Evolutionary conservation across 192 early-diverging fungal species (phyloP).

Genomic region (Pecoramyces ruminantium): DNA sequence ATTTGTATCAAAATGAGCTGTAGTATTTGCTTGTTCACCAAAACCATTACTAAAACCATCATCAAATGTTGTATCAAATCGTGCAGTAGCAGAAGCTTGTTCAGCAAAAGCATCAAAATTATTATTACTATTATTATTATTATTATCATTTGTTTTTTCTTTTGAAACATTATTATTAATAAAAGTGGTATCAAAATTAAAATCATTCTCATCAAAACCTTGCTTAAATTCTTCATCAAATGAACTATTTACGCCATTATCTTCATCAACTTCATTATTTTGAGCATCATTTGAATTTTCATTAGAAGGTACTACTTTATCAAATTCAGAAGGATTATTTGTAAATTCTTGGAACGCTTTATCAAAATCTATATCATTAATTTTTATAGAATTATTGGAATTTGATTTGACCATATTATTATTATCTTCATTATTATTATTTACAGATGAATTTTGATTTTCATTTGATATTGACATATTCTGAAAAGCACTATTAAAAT

Average conservation of each 20-base stretch:
- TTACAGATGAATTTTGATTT: not conserved
- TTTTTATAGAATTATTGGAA: not conserved
- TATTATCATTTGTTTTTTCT: not conserved
- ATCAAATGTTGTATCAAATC: too few species aligned
- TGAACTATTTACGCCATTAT: not conserved
- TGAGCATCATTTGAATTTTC: not conserved
- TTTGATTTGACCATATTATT: not conserved
- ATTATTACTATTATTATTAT: not conserved
- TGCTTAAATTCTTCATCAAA: not conserved
- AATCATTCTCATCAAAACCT: not conserved
- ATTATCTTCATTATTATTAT: not conserved
- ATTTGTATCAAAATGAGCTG: not conserved
- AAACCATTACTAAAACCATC: not conserved
- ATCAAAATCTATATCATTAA: not conserved
- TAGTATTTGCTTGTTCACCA: not conserved
- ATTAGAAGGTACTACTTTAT: not conserved
- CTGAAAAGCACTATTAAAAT: not conserved
- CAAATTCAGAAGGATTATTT: not conserved
- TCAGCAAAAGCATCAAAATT: not conserved
- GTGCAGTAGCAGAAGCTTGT: not conserved
- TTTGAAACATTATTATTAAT: not conserved
- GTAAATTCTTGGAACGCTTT: not conserved
- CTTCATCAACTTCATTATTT: not conserved
- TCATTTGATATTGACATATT: not conserved
- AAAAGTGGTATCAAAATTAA: not conserved